Evolutionary conservation across 2,329 filamentous ascomycete genomes (phyloP).

Genomic region (Penicillium verrucosum): DNA sequence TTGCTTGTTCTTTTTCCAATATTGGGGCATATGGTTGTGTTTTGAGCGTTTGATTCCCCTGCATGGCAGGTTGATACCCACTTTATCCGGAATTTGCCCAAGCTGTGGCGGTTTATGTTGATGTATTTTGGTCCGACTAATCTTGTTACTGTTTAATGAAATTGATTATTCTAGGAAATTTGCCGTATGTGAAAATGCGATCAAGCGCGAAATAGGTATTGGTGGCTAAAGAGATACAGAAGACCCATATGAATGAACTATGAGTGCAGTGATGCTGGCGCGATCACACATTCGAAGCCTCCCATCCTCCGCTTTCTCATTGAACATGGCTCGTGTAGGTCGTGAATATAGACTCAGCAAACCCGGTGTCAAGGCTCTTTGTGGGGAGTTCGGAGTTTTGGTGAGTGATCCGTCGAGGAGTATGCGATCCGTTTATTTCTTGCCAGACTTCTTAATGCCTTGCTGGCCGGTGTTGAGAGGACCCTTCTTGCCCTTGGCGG

Average conservation of each 20-base stretch:
- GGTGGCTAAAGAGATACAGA: slow-evolving; percentile 9
- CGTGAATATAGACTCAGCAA: slow-evolving; percentile 14
- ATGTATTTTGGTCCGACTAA: not conserved
- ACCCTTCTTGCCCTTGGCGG: slow-evolving; percentile 76
- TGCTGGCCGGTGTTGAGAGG: slow-evolving; percentile 79
- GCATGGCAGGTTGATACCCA: slow-evolving; percentile 8
- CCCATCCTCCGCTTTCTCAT: slow-evolving; percentile 13
- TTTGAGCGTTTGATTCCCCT: slow-evolving; percentile 10
- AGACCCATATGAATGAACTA: not conserved
- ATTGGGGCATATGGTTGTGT: not conserved
- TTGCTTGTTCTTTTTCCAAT: slow-evolving; percentile 1
- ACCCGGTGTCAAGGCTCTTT: not conserved
- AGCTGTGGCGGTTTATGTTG: not conserved
- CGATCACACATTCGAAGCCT: slow-evolving; percentile 5
- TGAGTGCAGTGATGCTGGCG: not conserved
- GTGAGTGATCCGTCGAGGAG: not conserved
- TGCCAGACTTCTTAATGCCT: slow-evolving; percentile 97
- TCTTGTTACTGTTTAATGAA: not conserved
- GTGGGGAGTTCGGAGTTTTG: not conserved
- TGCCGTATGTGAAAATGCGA: not conserved
- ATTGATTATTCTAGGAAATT: not conserved
- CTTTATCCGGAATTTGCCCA: slow-evolving; percentile 2
- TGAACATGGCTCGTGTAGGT: slow-evolving; percentile 24
- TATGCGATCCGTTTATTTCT: slow-evolving; percentile 65
- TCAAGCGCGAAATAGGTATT: slow-evolving; percentile 9